Percentiles rank a stretch among this genome's conserved stretches.
Evolutionary conservation across 495 filamentous ascomycete species (phyloP).

Genomic region (Penicillium goetzii): DNA sequence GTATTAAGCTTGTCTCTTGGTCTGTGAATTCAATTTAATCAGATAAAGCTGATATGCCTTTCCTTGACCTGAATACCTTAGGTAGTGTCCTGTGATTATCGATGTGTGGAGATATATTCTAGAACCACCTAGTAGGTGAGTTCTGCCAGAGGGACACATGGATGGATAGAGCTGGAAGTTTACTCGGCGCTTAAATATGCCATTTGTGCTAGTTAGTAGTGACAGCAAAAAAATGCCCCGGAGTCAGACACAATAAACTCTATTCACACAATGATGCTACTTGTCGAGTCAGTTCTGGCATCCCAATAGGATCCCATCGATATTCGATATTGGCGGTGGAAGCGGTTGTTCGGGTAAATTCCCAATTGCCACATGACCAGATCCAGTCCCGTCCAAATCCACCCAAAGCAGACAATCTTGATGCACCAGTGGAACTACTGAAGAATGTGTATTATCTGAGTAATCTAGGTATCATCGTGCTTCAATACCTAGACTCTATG

Average conservation of each 20-base stretch:
- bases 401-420: background rate
- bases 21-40: background rate
- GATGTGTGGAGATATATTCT: no score
- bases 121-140: no score
- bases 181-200: no score
- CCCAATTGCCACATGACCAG: background rate
- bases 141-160: no score
- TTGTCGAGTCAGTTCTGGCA: background rate
- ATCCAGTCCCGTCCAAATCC: background rate
- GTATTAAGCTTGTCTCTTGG: background rate
- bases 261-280: background rate
- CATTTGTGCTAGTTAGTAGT: no score
- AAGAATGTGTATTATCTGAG: background rate
- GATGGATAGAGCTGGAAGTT: no score
- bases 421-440: background rate
- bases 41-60: background rate
- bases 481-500: background rate
- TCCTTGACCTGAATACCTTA: background rate
- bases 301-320: background rate
- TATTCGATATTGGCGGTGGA: background rate
- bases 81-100: no score
- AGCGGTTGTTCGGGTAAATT: slow-evolving; percentile 11
- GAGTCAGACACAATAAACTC: background rate
- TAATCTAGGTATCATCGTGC: background rate
- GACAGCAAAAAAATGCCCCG: background rate